Evolutionary conservation across 495 filamentous ascomycete species (phyloP), one percentile per base, ranked within the genome.

Genomic region (Rhypophila decipiens): DNA sequence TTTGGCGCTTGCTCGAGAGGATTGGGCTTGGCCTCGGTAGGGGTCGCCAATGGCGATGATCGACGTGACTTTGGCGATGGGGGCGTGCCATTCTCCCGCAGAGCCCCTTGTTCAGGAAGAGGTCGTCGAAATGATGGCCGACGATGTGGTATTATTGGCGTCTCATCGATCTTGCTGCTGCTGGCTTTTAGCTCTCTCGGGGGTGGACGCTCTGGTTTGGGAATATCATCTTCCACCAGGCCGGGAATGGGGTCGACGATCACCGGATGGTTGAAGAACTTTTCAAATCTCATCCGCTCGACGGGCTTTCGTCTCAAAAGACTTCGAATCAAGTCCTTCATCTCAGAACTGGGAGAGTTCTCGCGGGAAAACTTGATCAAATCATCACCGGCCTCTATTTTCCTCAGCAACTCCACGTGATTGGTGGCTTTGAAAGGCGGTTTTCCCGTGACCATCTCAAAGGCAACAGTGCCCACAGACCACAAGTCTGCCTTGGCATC

Each of bases 401-500:
- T 91, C 42, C 88, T 82, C 4, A 97, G 77, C 4, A 98, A 73
- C 51, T 97, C 93, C 18, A 98, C 89, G 58, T 98, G 93, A 57
- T 98, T 98, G 19, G 78, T 77, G 1, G 93, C 93, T 42, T 88
- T 79, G 66, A 96, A 98, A 0, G 93, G 93, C 8, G 93, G 90
- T 58, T 78, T 85, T 44, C 90, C 93, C 2, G 83, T 83, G 36
- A 94, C 81, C 89, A 97, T 95, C 72, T 98, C 93, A 63, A 85
- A 93, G 18, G 94, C 67, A 8, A 98, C 93, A 4, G 94, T 96
- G 27, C 93, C 93, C 31, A 95, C 87, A 18, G 93, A 98, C 93
- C 93, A 98, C 29, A 98, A 69, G 72, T 98, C 93, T 34, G 90
- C 93, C 61, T 90, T 94, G 37, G 90, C 88, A 69, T 95, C 91